These are phyloP conservation scores for Colletotrichum abscissum DNA, from an alignment of 2,329 filamentous ascomycete genomes.

Conservation along the genomic window DNA sequence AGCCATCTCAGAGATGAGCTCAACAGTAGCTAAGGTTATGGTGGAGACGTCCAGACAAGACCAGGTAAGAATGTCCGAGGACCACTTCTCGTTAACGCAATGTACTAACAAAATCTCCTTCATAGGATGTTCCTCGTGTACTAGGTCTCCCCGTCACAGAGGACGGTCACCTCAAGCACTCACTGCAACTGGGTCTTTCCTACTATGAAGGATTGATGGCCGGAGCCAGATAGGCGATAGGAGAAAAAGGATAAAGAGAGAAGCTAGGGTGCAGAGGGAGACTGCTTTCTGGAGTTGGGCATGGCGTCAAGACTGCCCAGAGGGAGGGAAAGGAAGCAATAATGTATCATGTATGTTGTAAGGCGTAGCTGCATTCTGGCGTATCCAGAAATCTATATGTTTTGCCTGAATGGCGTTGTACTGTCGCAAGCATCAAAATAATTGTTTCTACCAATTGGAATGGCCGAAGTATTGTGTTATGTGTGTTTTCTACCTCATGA, in stretches of 20 bases:
- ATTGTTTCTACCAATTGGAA: not conserved
- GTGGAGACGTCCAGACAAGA: constrained; percentile 65
- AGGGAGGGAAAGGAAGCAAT: not conserved
- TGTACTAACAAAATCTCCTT: constrained; percentile 36
- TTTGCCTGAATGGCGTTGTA: not conserved
- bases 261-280: not conserved
- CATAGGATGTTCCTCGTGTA: constrained; percentile 60
- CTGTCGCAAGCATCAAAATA: not conserved
- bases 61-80: constrained; percentile 57
- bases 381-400: not conserved
- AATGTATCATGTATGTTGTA: constrained; percentile 20
- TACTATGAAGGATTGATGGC: constrained; percentile 76
- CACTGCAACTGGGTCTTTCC: constrained; percentile 74
- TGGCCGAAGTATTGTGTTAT: not conserved
- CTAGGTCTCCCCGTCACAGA: constrained; percentile 76
- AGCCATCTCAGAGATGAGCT: constrained; percentile 85
- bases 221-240: constrained; percentile 25
- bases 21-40: constrained; percentile 75
- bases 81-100: not conserved
- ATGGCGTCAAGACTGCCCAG: not conserved
- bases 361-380: constrained; percentile 9
- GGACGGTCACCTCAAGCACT: constrained; percentile 77
- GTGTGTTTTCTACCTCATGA: not conserved
- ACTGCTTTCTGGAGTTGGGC: not conserved
- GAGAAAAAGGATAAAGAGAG: not conserved